Percentiles rank a stretch among this genome's conserved stretches.
phyloP scores from a whole-genome alignment of 345 rosid species.

The Aethionema arabicum region DNA sequence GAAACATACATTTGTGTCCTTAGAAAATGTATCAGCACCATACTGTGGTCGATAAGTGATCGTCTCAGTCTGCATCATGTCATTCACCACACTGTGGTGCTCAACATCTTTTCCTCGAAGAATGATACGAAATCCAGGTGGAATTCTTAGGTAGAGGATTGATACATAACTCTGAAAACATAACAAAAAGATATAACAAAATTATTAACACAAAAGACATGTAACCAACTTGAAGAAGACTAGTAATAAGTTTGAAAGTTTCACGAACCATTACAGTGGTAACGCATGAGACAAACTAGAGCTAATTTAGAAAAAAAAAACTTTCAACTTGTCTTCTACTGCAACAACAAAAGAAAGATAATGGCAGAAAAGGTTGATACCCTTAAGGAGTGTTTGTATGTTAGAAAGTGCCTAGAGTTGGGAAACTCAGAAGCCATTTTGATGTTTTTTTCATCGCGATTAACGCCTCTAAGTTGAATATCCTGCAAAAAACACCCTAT shows the following conservation, averaged over 20 bases:
- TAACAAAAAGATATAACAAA: conserved; percentile 4
- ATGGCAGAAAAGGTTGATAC: conserved; percentile 42
- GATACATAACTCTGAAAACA: conserved; percentile 79
- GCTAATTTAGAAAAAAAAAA: not conserved
- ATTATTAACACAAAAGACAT: conserved; percentile 11
- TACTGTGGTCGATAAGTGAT: conserved; percentile 77
- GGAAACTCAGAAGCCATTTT: conserved; percentile 77
- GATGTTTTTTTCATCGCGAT: conserved; percentile 89
- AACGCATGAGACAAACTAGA: conserved; percentile 13
- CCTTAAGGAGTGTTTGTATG: conserved; percentile 89
- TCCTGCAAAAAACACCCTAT: conserved; percentile 53
- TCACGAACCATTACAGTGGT: not conserved
- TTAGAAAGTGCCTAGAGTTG: conserved; percentile 80
- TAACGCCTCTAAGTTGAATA: conserved; percentile 95
- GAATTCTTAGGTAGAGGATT: conserved; percentile 90
- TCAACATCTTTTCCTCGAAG: conserved; percentile 89
- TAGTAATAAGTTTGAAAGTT: not conserved
- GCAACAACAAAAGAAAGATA: conserved; percentile 2
- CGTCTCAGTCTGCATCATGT: conserved; percentile 85
- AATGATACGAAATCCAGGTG: conserved; percentile 74
- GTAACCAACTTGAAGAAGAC: conserved; percentile 6
- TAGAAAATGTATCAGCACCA: conserved; percentile 49
- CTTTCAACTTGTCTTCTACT: not conserved
- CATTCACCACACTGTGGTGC: conserved; percentile 95
- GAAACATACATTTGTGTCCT: conserved; percentile 55